Base-by-base conservation (phyloP, 2,329 filamentous ascomycete genomes). In the Neodidymelliopsis sp. region DNA sequence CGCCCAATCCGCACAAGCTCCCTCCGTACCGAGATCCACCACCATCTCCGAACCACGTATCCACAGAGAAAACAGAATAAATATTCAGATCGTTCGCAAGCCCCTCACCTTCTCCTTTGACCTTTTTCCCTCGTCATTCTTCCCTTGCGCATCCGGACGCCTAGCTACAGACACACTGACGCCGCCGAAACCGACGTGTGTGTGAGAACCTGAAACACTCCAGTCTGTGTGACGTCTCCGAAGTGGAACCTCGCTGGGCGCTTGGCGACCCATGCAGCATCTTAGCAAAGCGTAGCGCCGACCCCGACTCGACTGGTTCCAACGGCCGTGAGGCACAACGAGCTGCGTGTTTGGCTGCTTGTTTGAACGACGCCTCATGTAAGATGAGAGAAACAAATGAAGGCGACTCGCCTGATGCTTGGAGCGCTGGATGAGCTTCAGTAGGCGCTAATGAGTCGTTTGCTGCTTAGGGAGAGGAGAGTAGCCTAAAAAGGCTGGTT, bases 141-240 rank as follows among this genome's bases (percentile, higher is more conserved):
- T n/a, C n/a, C n/a, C n/a, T n/a, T n/a, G n/a, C n/a, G n/a, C n/a
- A n/a, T n/a, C n/a, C n/a, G n/a, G n/a, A n/a, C n/a, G n/a, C n/a
- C n/a, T n/a, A 6, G 5, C 12, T 20, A 16, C 27, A 38, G 33
- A 20, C 10, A 8, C 9, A 22, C 19, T 13, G 4, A 16, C 22
- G 33, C 24, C 19, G 37, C n/a, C 23, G 36, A 41, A 29, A 24
- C 30, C 23, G 12, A 31, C 31, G 25, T n/a, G 12, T 41, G 38
- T 43, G 28, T 33, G 28, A 33, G 20, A 48, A 31, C 29, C 33
- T 54, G 52, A 51, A 54, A 54, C 52, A 48, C 34, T 35, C 31
- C 33, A 33, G 33, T 50, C 35, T 29, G 39, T 36, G 36, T 49
- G 38, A 42, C 33, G 38, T 49, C 25, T 19, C 34, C 33, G 27